Percentiles rank a stretch among this genome's conserved stretches.
phyloP scores from a whole-genome alignment of 805 yeast species.

The Torulaspora maleeae region DNA sequence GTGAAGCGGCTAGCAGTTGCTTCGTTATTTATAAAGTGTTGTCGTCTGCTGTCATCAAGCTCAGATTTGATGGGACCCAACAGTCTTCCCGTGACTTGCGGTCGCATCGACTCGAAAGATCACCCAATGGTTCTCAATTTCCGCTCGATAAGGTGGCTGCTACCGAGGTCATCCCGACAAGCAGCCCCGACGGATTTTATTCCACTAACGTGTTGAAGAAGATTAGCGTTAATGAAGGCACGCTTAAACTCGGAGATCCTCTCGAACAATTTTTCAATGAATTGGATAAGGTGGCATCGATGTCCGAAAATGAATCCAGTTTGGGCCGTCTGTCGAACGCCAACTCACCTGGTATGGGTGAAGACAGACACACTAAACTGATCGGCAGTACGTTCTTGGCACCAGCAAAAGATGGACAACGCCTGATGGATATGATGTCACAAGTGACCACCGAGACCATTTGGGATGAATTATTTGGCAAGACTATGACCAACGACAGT shows the following conservation, averaged over 20 bases:
- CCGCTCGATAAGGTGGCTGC: no score
- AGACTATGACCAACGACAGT: conserved; percentile 4
- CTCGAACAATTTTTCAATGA: conserved; percentile 48
- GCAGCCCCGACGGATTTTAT: background rate
- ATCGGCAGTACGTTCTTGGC: conserved; percentile 3
- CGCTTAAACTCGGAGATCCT: conserved; percentile 13
- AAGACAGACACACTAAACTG: conserved; percentile 1
- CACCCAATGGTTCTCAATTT: background rate
- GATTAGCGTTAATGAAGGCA: background rate
- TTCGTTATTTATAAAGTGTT: conserved; percentile 66
- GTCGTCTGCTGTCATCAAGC: conserved; percentile 62
- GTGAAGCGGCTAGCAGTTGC: conserved; percentile 76
- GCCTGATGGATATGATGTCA: conserved; percentile 55
- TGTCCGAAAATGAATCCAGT: conserved; percentile 12
- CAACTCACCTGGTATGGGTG: conserved; percentile 8
- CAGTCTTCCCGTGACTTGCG: conserved; percentile 3
- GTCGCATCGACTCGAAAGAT: background rate
- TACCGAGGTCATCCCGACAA: background rate
- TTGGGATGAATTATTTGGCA: conserved; percentile 46
- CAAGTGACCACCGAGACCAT: conserved; percentile 62
- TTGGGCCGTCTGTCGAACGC: conserved; percentile 10
- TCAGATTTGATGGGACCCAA: conserved; percentile 38
- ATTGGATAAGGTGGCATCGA: conserved; percentile 33
- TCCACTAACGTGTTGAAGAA: background rate
- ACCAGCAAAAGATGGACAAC: conserved; percentile 45